Evolutionary conservation across 1,284 basidiomycete genomes (phyloP), one percentile per base, ranked within the genome.

Genomic region (Ustilago crameri): DNA sequence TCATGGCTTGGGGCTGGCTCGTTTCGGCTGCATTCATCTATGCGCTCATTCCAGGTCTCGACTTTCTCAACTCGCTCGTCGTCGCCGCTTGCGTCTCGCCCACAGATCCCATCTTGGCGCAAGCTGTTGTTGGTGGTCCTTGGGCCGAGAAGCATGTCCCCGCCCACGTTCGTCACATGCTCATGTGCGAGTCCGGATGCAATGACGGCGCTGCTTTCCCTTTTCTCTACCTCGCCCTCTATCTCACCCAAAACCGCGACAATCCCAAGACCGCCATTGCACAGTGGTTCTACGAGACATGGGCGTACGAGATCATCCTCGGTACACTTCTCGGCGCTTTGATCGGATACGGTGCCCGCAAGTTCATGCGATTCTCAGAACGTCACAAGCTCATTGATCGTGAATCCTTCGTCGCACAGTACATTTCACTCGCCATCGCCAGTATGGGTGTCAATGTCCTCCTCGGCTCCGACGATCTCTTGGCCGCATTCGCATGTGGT

Each of bases 71-170:
- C 56, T 61, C 58, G 53, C 66, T 54, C 41, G 77, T 76, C 22
- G 58, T 98, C 54, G 93, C 92, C 17, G 94, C 95, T 0, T 95
- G 93, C 83, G 89, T 97, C 24, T 97, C 95, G 0, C 96, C 95
- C 0, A 98, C 96, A 10, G 96, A 98, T 84, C 95, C 95, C 20
- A 86, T 85, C 63, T 80, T 86, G 66, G 85, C 86, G 0, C 86
- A 87, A 51, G 85, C 85, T 24, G 84, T 98, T 55, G 91, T 98
- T 14, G 95, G 96, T 80, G 95, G 96, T 52, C 95, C 93, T 84
- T 99, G 95, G 86, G 95, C 95, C 2, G 92, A 98, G 84, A 96
- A 97, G 82, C 95, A 99, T 79, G 95, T 99, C 17, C 95, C 95
- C 0, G 90, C 93, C 0, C 96, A 99, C 83, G 87, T 98, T 46